These are phyloP conservation scores for Erythrophleum ivorense DNA, from an alignment of 331 rosid species.

Conservation along the genomic window DNA sequence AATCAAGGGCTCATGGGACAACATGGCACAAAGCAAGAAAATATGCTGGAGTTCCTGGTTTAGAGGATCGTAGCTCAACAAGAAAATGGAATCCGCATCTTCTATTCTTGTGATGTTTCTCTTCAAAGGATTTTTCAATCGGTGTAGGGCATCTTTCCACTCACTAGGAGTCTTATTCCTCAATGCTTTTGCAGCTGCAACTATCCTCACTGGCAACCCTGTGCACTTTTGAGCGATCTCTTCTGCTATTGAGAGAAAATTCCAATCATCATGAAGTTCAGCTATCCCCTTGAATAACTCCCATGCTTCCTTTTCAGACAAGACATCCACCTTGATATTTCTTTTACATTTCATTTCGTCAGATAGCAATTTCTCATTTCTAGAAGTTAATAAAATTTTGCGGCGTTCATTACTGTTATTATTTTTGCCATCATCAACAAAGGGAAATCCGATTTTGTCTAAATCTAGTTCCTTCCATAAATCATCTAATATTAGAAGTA, in stretches of 20 bases:
- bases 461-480: not conserved
- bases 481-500: slow-evolving; percentile 37
- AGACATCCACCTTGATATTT: not conserved
- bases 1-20: not conserved
- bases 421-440: not conserved
- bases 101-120: not conserved
- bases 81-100: not conserved
- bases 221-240: not conserved
- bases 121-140: not conserved
- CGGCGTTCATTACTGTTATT: not conserved
- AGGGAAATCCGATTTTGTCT: not conserved
- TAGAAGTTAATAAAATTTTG: slow-evolving; percentile 36
- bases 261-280: not conserved
- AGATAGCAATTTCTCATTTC: not conserved
- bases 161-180: accelerated
- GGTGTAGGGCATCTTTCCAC: not conserved
- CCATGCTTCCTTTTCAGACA: not conserved
- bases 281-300: not conserved
- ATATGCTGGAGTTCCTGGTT: not conserved
- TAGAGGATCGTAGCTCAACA: slow-evolving; percentile 26
- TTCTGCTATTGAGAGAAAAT: not conserved
- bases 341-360: not conserved
- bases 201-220: slow-evolving; percentile 26
- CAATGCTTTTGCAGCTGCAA: not conserved
- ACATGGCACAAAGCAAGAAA: slow-evolving; percentile 26